Conservation (phyloP, 257 asterid species). For the Lycium ferocissimum region DNA sequence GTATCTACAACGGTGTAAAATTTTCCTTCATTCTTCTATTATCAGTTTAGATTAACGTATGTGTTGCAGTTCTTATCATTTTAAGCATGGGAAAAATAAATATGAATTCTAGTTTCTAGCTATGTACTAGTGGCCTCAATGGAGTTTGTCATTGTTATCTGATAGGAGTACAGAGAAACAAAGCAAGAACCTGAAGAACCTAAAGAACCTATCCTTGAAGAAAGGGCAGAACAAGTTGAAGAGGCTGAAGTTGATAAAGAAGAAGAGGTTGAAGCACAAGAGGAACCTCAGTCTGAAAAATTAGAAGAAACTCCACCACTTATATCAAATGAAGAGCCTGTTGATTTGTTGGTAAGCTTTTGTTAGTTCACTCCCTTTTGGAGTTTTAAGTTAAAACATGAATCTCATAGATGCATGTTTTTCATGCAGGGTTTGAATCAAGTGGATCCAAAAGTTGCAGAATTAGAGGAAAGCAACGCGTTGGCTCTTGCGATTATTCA, state of each 20-base stretch:
- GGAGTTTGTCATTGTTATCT: conserved; percentile 20
- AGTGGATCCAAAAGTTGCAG: conserved; percentile 54
- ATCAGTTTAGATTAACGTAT: background rate
- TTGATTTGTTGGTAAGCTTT: conserved; percentile 67
- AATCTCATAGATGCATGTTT: background rate
- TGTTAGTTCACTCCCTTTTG: background rate
- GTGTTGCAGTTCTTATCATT: background rate
- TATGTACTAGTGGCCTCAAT: background rate
- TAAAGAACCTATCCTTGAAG: conserved; percentile 42
- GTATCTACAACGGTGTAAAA: background rate
- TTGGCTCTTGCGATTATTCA: conserved; percentile 81
- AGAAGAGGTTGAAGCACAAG: conserved; percentile 33
- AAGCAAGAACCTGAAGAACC: conserved; percentile 55
- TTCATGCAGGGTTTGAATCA: conserved; percentile 64
- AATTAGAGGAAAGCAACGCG: conserved; percentile 71
- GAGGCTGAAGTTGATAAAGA: conserved; percentile 38
- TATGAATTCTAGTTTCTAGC: background rate
- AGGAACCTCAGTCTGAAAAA: conserved; percentile 40
- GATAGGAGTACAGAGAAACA: conserved; percentile 58
- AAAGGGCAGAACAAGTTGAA: conserved; percentile 32
- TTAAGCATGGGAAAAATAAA: background rate
- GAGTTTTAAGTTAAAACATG: background rate
- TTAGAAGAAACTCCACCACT: conserved; percentile 45
- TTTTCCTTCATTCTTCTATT: background rate
- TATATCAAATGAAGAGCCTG: conserved; percentile 50